Conservation (phyloP, 257 asterid species). For the Primulina huaijiensis region DNA sequence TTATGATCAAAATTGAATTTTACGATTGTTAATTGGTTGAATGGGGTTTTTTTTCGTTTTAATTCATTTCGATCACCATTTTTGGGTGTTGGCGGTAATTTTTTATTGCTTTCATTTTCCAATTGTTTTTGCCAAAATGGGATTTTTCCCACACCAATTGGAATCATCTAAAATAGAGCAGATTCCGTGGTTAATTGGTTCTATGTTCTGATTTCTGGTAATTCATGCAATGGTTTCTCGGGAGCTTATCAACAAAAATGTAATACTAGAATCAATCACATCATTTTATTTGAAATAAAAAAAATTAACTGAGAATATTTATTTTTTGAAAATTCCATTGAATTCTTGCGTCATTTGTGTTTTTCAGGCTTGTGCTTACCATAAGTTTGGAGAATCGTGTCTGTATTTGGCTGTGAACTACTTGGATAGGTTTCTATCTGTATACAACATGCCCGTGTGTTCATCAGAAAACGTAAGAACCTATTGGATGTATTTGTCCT, state of each 20-base stretch:
- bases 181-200: constrained; percentile 14
- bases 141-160: constrained; percentile 11
- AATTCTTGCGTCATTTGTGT: constrained; percentile 9
- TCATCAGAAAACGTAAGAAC: constrained; percentile 17
- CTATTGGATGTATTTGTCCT: constrained; percentile 1
- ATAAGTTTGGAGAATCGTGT: constrained; percentile 41
- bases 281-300: not conserved
- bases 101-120: constrained; percentile 13
- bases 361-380: constrained; percentile 46
- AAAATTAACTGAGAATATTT: not conserved
- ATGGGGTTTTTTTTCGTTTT: constrained; percentile 6
- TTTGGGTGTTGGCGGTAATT: not conserved
- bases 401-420: constrained; percentile 45
- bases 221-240: constrained; percentile 27
- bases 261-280: not conserved
- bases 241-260: constrained; percentile 20
- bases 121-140: constrained; percentile 22
- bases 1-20: constrained; percentile 15
- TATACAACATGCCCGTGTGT: constrained; percentile 42
- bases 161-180: constrained; percentile 11
- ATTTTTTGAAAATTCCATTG: not conserved
- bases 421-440: constrained; percentile 48
- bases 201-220: constrained; percentile 27
- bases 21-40: not conserved
- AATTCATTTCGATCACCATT: constrained; percentile 17